Base-by-base conservation (phyloP, 1,284 basidiomycete genomes). In the Veloboletus limbatus region DNA sequence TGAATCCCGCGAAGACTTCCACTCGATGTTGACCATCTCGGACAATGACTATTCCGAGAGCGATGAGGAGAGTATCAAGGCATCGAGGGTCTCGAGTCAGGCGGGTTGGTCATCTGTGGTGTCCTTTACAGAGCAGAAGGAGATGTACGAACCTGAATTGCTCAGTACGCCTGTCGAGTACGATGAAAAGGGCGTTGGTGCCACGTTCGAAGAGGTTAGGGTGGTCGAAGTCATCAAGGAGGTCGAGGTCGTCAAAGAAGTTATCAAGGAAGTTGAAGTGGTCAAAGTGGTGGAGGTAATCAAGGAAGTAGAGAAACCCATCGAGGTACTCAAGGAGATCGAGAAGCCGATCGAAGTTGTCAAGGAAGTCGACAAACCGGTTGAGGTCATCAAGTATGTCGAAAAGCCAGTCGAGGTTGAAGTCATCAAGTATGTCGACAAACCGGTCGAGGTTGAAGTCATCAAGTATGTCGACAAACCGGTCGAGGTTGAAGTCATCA, bases 1-100 rank as follows among this genome's bases (percentile, higher is more conserved):
- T 6, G 68, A 69, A 44, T 77, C 76, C 40, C 71, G 67, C 33
- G 81, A 86, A 34, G 85, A 90, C 58, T 88, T 88, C 75, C 84
- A 87, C 57, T 88, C 85, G 4, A 73, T 87, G 56, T 68, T 79
- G 70, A 86, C 84, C 1, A 77, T 85, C 66, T 79, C 83, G 22
- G 85, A 87, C 52, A 81, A 81, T 46, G 84, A 81, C 43, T 78
- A 74, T 69, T 47, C 70, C 30, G 82, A 83, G 51, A 68, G 66
- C 33, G 77, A 79, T 50, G 83, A 81, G 38, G 80, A 78, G 49
- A 82, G 81, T 51, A 79, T 91, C 69, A 83, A 78, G 59, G 82
- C 77, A 0, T 83, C 84, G 8, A 67, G 68, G 40, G 63, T 78
- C 21, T 60, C 68, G 14, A 69, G 68, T 52, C 63, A 67, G 35